phyloP scores from a whole-genome alignment of 2,329 filamentous ascomycete genomes.

The Endothia cerciana region DNA sequence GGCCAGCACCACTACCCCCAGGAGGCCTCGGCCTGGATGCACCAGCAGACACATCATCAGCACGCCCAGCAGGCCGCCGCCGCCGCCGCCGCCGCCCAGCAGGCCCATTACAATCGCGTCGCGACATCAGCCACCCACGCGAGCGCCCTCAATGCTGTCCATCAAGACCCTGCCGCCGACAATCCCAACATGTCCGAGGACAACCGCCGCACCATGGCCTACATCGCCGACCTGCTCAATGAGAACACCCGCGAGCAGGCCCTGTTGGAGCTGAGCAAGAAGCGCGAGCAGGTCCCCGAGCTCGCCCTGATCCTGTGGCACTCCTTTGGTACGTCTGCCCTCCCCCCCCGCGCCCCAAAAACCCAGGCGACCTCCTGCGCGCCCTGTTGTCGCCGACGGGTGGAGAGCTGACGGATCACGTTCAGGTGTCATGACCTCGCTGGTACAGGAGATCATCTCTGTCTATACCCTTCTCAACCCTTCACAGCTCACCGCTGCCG shows the following conservation, averaged over 20 bases:
- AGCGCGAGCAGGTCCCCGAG: conserved; percentile 96
- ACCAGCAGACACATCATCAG: conserved; percentile 64
- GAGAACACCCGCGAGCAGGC: conserved; percentile 87
- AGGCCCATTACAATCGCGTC: conserved; percentile 74
- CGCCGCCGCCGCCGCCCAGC: conserved; percentile 56
- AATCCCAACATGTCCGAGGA: conserved; percentile 75
- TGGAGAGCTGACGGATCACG: not conserved
- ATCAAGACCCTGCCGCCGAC: conserved; percentile 64
- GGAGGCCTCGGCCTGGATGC: conserved; percentile 68
- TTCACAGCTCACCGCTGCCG: conserved; percentile 95
- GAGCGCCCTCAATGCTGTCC: conserved; percentile 49
- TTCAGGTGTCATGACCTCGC: conserved; percentile 92
- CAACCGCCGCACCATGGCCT: conserved; percentile 88
- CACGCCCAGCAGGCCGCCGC: conserved; percentile 60
- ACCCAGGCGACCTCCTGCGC: no score
- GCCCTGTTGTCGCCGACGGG: not conserved
- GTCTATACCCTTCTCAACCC: conserved; percentile 97
- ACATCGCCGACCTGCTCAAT: conserved; percentile 89
- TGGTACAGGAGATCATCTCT: conserved; percentile 97
- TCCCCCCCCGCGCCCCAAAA: not conserved
- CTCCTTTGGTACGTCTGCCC: conserved; percentile 78
- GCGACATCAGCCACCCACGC: conserved; percentile 64
- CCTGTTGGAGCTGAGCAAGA: conserved; percentile 95
- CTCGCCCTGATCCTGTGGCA: conserved; percentile 97
- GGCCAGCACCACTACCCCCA: conserved; percentile 69